Evolutionary conservation across 2,329 filamentous ascomycete species (phyloP).

Genomic region (Ophiostoma triangulosporum): DNA sequence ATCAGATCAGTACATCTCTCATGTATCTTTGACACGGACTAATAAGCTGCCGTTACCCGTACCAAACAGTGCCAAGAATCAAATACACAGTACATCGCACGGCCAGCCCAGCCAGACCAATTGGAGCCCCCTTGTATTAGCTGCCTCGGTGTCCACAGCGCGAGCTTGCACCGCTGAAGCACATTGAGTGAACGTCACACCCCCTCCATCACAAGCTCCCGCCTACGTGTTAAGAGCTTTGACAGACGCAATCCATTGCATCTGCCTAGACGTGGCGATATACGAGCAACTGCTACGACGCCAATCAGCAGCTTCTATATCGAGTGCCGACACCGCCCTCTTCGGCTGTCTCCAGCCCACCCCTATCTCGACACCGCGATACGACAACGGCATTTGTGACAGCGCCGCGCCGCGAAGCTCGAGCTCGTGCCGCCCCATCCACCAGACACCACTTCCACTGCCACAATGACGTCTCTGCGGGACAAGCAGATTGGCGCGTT

Average conservation of each 20-base stretch:
- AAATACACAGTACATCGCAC: neutral
- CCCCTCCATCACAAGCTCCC: neutral
- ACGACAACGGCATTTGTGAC: neutral
- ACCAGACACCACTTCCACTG: neutral
- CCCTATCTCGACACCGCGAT: neutral
- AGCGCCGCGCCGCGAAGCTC: neutral
- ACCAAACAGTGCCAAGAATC: neutral
- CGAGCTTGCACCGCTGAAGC: constrained; percentile 1
- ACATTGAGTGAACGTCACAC: neutral
- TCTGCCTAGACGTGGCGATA: neutral
- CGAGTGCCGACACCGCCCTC: neutral
- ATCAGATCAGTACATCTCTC: constrained; percentile 8
- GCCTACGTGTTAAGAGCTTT: neutral
- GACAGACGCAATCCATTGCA: neutral
- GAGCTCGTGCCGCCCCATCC: neutral
- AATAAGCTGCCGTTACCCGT: neutral
- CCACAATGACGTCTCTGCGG: constrained; percentile 11
- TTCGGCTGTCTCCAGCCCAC: neutral
- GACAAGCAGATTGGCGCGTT: constrained; percentile 37
- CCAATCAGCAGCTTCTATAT: neutral
- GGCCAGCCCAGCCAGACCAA: neutral
- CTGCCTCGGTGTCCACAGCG: constrained; percentile 2
- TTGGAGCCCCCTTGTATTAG: neutral
- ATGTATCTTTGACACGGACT: neutral
- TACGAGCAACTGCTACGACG: neutral